phyloP scores from a whole-genome alignment of 1,139 yeast species.

The Kodamaea anthophila region DNA sequence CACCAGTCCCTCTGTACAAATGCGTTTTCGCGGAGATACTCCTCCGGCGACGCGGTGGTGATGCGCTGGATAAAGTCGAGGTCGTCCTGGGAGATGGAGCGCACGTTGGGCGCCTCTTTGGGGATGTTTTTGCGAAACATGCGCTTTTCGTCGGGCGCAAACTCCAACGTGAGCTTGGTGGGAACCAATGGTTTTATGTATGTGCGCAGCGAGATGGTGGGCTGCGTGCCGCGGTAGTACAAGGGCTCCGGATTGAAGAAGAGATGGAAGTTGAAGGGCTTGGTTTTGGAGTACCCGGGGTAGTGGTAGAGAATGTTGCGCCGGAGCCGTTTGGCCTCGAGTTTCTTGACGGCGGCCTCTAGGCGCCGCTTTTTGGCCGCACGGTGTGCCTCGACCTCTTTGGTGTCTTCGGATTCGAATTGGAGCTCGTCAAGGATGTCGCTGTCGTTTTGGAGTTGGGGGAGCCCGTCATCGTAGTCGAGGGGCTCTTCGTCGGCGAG shows the following conservation, averaged over 20 bases:
- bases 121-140: slow-evolving; percentile 29
- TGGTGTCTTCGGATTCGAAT: slow-evolving; percentile 19
- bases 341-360: slow-evolving; percentile 23
- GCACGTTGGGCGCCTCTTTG: slow-evolving; percentile 2
- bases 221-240: slow-evolving; percentile 46
- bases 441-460: slow-evolving; percentile 2
- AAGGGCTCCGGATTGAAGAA: slow-evolving; percentile 61
- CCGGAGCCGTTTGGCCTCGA: slow-evolving; percentile 27
- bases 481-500: slow-evolving; percentile 62
- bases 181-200: slow-evolving; percentile 55
- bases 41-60: slow-evolving; percentile 15
- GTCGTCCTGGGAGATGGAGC: slow-evolving; percentile 26
- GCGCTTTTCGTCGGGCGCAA: slow-evolving; percentile 42
- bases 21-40: slow-evolving; percentile 21
- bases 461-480: slow-evolving; percentile 5
- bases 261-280: slow-evolving; percentile 59
- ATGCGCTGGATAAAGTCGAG: slow-evolving; percentile 26
- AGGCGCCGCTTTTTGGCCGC: slow-evolving; percentile 21
- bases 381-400: slow-evolving; percentile 18
- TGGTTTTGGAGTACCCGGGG: slow-evolving; percentile 55
- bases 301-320: slow-evolving; percentile 44
- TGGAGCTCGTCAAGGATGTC: slow-evolving; percentile 9
- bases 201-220: slow-evolving; percentile 38
- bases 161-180: slow-evolving; percentile 42
- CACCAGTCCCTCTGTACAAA: slow-evolving; percentile 33